A percentile compares a stretch with the other conserved stretches of the same genome.
Conservation (phyloP, 495 filamentous ascomycete species). For the Oidiodendron maius region DNA sequence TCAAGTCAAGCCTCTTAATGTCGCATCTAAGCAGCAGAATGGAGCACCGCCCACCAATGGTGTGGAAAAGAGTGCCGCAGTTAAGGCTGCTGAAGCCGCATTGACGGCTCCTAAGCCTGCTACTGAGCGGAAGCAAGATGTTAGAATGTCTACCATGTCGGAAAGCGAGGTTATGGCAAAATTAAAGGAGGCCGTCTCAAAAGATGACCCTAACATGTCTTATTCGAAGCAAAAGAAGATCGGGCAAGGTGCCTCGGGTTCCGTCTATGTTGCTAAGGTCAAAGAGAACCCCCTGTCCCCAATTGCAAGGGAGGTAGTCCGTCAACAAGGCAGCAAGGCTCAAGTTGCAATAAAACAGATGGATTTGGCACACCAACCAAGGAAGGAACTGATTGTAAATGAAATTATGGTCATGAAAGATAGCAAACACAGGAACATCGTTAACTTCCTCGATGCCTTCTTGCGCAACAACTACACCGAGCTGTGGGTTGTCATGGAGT, state of each 20-base stretch:
- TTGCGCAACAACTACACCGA: constrained; percentile 87
- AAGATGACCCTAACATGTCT: constrained; percentile 81
- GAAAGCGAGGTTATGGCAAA: constrained; percentile 96
- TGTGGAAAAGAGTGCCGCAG: constrained; percentile 46
- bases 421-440: constrained; percentile 94
- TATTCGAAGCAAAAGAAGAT: constrained; percentile 99
- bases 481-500: constrained; percentile 99
- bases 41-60: constrained; percentile 39
- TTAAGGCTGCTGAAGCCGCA: constrained; percentile 77
- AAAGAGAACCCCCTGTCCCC: constrained; percentile 65
- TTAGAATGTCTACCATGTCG: constrained; percentile 95
- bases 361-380: constrained; percentile 93
- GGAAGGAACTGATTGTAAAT: constrained; percentile 98
- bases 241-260: constrained; percentile 94
- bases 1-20: constrained; percentile 82
- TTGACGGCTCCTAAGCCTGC: constrained; percentile 66
- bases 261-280: constrained; percentile 94
- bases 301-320: constrained; percentile 60
- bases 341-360: constrained; percentile 99
- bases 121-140: constrained; percentile 69
- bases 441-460: constrained; percentile 98
- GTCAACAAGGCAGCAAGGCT: constrained; percentile 61
- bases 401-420: constrained; percentile 99
- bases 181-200: constrained; percentile 85
- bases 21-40: constrained; percentile 67